Base-by-base conservation (phyloP, 768 basidiomycete species). In the Paxillus involutus region DNA sequence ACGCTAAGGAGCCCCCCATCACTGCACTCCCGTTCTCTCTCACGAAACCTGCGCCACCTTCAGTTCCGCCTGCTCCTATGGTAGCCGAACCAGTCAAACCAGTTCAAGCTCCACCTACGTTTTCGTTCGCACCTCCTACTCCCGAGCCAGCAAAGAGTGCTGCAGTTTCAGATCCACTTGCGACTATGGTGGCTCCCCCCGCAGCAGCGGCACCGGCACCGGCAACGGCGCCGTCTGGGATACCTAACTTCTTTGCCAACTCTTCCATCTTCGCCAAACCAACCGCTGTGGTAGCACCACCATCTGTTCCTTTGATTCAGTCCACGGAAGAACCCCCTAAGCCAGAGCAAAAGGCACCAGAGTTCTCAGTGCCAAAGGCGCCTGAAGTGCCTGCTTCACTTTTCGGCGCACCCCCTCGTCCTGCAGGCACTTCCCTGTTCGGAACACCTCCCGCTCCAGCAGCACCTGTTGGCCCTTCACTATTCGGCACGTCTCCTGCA, bases 1-100 rank as follows among this genome's bases (percentile, higher is more conserved):
- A 70, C 16, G 80, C 80, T 14, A 85, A 83, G 62, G 88, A 89
- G 56, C 83, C 84, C n/a, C 86, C 87, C 0, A 82, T 88, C 49
- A 44, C 74, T 30, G 73, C 80, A 8, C 72, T 88, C 49, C 89
- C 86, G 10, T 88, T 87, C 67, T 88, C 85, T 9, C 73, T 88
- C 49, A 68, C 72, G n/a, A 77, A 74, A 60, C 58, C 76, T 33
- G 55, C 63, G 32, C 16, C 44, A 2, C 36, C n/a, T 14, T 51
- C 51, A 0, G 13, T 30, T 14, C 30, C 51, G 24, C 47, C 57
- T 16, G 57, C 61, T 4, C 57, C 63, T 36, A 26, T 26, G 26
- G 26, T 26, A 26, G 26, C 26, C 26, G 26, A 26, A 26, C 26
- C 26, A 26, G 26, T 26, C 26, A 26, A 26, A 26, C 48, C 62